Evolutionary conservation across 495 filamentous ascomycete genomes (phyloP), one percentile per base, ranked within the genome.

Genomic region (Xylaria sp.): DNA sequence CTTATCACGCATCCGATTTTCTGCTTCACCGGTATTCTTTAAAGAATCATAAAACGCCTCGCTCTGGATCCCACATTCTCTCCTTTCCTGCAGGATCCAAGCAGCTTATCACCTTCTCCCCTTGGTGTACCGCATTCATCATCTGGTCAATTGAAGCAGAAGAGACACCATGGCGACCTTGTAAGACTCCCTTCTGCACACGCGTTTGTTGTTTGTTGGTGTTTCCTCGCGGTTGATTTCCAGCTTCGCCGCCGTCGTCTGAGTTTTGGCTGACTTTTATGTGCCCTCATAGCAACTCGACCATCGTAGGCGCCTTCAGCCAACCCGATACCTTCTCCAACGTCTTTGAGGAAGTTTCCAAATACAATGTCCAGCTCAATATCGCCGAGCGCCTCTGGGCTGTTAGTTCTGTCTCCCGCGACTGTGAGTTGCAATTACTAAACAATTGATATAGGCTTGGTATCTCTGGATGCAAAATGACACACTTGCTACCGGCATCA

Each of bases 401-500:
- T 31, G 93, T 95, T 78, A 93, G 88, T 79, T 40, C 68, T 29
- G 61, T 67, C 65, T 59, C 61, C 19, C 40, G 15, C 9, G 3
- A 37, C 14, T 3, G 17, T 3, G n/a, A 33, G 11, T 7, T 26
- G 12, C 48, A 66, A 57, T 58, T 53, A 73, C 76, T 78, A 67
- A 76, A 69, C 71, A 70, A 11, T 59, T 53, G 21, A 71, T 71
- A 70, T 71, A 88, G 86, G 79, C 85, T 24, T 89, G 95, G 95
- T 98, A 98, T 80, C 89, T 94, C n/a, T 98, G 91, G 89, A 97
- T 98, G 93, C 93, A 95, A 76, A 98, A 98, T 76, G 95, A 98
- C 86, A 90, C 92, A 58, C 90, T 98, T 44, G 95, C 95, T 61
- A 98, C 95, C 17, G 95, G 95, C 46, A 95, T 98, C 83, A 92